These are phyloP conservation scores for Pinus taeda DNA, from an alignment of 75 land plant genomes.

Conservation along the genomic window DNA sequence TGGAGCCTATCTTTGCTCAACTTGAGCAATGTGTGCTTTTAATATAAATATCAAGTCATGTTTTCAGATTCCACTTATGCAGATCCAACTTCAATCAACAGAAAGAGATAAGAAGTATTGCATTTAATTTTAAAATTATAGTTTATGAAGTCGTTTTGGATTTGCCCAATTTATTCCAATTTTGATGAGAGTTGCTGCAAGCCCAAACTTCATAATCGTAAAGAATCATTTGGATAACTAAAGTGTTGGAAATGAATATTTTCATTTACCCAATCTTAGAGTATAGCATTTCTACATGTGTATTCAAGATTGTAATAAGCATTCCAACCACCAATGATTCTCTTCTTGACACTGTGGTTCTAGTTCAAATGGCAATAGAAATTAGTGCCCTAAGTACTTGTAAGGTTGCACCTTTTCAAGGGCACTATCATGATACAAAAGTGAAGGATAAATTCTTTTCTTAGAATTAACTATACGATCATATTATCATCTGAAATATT, in stretches of 20 bases:
- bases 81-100: not conserved
- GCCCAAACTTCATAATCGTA: not conserved
- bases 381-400: not conserved
- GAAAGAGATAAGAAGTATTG: not conserved
- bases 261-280: too few relatives aligned
- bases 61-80: not conserved
- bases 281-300: not conserved
- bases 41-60: not conserved
- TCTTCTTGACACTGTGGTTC: not conserved
- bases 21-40: not conserved
- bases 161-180: too few relatives aligned
- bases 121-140: not conserved
- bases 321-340: not conserved
- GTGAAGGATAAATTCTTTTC: not conserved
- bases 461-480: not conserved
- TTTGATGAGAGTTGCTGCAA: not conserved
- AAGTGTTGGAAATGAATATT: not conserved
- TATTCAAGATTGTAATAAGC: not conserved
- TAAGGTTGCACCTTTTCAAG: not conserved
- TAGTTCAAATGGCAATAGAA: not conserved
- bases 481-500: not conserved
- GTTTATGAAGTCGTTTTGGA: too few relatives aligned
- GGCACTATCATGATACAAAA: not conserved
- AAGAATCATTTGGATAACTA: not conserved
- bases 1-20: not conserved